These are phyloP conservation scores for Salix caprea DNA, from an alignment of 345 rosid species.

Conservation along the genomic window DNA sequence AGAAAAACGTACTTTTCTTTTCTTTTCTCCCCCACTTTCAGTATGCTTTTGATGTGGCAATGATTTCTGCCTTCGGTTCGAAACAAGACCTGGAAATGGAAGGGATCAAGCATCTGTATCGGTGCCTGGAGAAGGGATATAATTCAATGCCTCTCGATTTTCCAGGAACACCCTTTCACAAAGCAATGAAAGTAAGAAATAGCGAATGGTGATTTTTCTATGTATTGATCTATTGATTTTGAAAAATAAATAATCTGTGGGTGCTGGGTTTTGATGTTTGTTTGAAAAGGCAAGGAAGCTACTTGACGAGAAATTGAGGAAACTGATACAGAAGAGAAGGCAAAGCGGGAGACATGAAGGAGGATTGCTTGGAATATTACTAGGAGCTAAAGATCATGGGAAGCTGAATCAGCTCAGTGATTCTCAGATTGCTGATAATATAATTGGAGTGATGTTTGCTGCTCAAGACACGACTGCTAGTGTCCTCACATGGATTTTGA, in stretches of 20 bases:
- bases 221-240: background rate
- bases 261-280: background rate
- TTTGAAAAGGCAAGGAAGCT: conserved; percentile 59
- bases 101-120: conserved; percentile 65
- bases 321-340: conserved; percentile 62
- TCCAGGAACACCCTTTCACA: conserved; percentile 75
- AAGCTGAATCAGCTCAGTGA: conserved; percentile 48
- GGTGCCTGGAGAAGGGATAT: conserved; percentile 69
- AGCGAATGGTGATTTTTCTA: background rate
- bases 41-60: conserved; percentile 98
- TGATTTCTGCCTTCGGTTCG: conserved; percentile 67
- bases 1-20: background rate
- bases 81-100: conserved; percentile 49
- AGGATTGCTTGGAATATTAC: conserved; percentile 61
- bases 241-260: background rate
- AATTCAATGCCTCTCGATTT: conserved; percentile 91
- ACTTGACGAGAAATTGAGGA: conserved; percentile 49
- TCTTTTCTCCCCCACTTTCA: conserved; percentile 19
- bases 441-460: conserved; percentile 89
- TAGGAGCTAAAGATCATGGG: conserved; percentile 42
- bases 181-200: conserved; percentile 64
- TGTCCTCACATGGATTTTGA: conserved; percentile 77
- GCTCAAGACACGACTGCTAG: conserved; percentile 97
- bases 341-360: conserved; percentile 36
- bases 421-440: conserved; percentile 82